A percentile compares a stretch with the other conserved stretches of the same genome.
phyloP scores from a whole-genome alignment of 179 eudicot species.

The Beta corolliflora region DNA sequence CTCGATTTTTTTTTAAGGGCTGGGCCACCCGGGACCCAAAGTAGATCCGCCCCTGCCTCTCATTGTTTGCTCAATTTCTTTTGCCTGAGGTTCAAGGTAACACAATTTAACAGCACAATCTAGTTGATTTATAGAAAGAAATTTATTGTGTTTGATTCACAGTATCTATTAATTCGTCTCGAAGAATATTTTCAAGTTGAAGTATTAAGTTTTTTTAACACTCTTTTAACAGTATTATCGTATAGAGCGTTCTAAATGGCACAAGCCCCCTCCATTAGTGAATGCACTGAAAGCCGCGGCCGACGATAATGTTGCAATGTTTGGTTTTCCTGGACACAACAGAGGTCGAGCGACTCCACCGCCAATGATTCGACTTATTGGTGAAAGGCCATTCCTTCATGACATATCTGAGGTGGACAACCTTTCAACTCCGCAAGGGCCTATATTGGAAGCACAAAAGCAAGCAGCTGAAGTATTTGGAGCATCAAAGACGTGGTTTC shows the following conservation, averaged over 20 bases:
- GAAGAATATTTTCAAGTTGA: too few relatives aligned
- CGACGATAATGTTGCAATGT: slow-evolving; percentile 54
- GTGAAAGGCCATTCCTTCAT: slow-evolving; percentile 42
- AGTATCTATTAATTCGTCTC: too few relatives aligned
- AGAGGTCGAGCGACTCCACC: slow-evolving; percentile 68
- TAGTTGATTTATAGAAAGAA: too few relatives aligned
- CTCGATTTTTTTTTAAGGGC: too few relatives aligned
- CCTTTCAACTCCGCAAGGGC: slow-evolving; percentile 61
- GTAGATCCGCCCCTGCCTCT: too few relatives aligned
- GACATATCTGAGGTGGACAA: slow-evolving; percentile 63
- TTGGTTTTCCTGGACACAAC: slow-evolving; percentile 77
- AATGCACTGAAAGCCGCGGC: slow-evolving; percentile 54
- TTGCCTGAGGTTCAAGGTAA: too few relatives aligned
- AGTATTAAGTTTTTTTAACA: too few relatives aligned
- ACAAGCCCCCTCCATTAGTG: not conserved
- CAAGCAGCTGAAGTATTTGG: slow-evolving; percentile 57
- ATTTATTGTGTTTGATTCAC: too few relatives aligned
- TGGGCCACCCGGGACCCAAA: too few relatives aligned
- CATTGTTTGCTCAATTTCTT: too few relatives aligned
- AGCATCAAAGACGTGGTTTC: slow-evolving; percentile 40
- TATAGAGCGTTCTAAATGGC: slow-evolving; percentile 2
- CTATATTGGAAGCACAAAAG: slow-evolving; percentile 28
- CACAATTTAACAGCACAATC: too few relatives aligned
- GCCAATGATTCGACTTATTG: slow-evolving; percentile 16
- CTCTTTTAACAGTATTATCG: too few relatives aligned